Percentiles rank a stretch among this genome's conserved stretches.
Evolutionary conservation across 2,329 filamentous ascomycete genomes (phyloP).

Genomic region (Bipolaris oryzae): DNA sequence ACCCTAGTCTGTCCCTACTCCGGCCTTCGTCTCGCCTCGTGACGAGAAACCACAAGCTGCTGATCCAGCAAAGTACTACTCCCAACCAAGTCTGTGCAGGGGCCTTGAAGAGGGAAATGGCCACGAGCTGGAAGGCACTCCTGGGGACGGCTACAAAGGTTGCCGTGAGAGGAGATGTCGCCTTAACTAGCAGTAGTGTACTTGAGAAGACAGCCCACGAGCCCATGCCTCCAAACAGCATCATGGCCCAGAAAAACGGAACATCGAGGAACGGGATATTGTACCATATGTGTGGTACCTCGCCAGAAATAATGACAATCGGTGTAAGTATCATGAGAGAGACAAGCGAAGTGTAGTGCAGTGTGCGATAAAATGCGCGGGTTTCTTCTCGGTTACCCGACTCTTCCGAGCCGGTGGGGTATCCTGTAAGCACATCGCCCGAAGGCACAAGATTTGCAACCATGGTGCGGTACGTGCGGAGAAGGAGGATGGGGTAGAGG

Average conservation of each 20-base stretch:
- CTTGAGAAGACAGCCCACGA: conserved; percentile 57
- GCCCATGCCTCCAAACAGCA: conserved; percentile 55
- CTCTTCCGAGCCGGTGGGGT: conserved; percentile 41
- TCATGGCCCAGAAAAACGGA: conserved; percentile 62
- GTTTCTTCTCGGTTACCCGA: conserved; percentile 53
- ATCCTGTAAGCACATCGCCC: conserved; percentile 52
- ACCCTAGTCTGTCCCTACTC: conserved; percentile 37
- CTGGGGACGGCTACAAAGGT: conserved; percentile 58
- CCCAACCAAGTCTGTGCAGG: conserved; percentile 60
- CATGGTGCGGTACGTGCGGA: conserved; percentile 57
- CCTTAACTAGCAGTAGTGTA: conserved; percentile 57
- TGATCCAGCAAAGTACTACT: conserved; percentile 57
- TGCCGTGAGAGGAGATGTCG: conserved; percentile 58
- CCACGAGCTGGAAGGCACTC: conserved; percentile 56
- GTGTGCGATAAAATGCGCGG: conserved; percentile 57
- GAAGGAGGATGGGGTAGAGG: conserved; percentile 58
- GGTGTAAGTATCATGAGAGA: conserved; percentile 58
- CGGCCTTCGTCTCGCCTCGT: conserved; percentile 52
- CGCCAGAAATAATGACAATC: conserved; percentile 58
- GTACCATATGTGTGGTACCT: conserved; percentile 55
- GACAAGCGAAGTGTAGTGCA: conserved; percentile 60
- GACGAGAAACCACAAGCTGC: conserved; percentile 57
- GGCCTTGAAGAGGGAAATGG: conserved; percentile 57
- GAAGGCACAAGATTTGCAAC: conserved; percentile 53
- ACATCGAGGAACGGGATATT: conserved; percentile 63